Evolutionary conservation across 495 filamentous ascomycete genomes (phyloP).

Genomic region (Cairneyella variabilis): DNA sequence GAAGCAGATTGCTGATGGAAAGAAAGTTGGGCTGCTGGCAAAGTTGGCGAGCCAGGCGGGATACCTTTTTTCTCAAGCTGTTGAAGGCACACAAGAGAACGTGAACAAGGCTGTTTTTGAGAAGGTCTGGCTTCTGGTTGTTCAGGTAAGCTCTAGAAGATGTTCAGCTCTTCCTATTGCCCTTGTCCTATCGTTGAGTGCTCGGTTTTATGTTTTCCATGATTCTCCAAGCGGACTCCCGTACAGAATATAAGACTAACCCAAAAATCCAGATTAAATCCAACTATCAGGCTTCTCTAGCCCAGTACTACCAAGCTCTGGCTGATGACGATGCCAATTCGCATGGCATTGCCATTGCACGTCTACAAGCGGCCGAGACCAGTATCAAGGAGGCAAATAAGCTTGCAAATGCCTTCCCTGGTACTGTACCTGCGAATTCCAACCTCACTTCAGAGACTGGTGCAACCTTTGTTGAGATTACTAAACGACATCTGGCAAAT

Average conservation of each 20-base stretch:
- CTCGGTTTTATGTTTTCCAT: too few species aligned
- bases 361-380: constrained; percentile 76
- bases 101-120: constrained; percentile 90
- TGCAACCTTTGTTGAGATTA: constrained; percentile 65
- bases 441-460: constrained; percentile 83
- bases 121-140: constrained; percentile 85
- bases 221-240: too few species aligned
- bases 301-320: constrained; percentile 91
- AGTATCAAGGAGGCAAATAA: constrained; percentile 70
- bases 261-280: constrained; percentile 67
- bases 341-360: constrained; percentile 81
- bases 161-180: not conserved
- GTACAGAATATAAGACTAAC: too few species aligned
- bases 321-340: constrained; percentile 85
- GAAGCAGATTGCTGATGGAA: constrained; percentile 89
- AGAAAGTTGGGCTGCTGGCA: constrained; percentile 88
- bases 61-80: constrained; percentile 80
- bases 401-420: constrained; percentile 77
- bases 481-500: constrained; percentile 73
- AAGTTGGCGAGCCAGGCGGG: constrained; percentile 90
- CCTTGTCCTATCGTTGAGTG: too few species aligned
- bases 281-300: constrained; percentile 76
- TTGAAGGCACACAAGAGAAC: constrained; percentile 89
- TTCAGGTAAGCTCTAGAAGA: constrained; percentile 54
- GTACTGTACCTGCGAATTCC: constrained; percentile 70